Evolutionary conservation across 768 basidiomycete genomes (phyloP), one percentile per base, ranked within the genome.

Genomic region (Mrakia hoshinonis): DNA sequence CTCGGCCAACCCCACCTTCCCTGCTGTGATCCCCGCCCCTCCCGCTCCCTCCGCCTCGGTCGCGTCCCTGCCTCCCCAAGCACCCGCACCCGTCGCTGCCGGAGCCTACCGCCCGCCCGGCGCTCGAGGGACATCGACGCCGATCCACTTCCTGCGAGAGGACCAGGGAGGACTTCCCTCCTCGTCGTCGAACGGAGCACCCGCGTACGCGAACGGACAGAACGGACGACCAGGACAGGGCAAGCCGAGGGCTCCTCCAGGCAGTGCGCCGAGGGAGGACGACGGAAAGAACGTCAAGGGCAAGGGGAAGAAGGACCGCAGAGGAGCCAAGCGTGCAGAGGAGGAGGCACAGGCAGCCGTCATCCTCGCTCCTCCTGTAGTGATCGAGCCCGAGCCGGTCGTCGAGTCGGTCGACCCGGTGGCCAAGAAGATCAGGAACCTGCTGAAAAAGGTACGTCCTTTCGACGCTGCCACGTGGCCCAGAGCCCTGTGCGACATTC

Each of bases 81-180:
- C 79, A 34, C 80, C 83, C 24, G 82, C 84, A 39, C 85, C 90
- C 0, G 86, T 88, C 0, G 63, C 75, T 15, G 74, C 55, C 4
- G 94, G 91, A 22, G 91, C 94, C 0, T 97, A 98, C 79, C 84
- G 94, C 0, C 95, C 95, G 0, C 95, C 93, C 13, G 93, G 93
- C 13, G 92, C 93, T 0, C 85, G 95, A 6, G 95, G 95, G 0
- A 84, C 90, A 0, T 86, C 89, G 55, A 93, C 94, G 0, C 92
- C 94, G 0, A 83, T 87, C 3, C 89, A 90, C 46, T 98, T 88
- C 82, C 92, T 90, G 80, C 85, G 94, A 22, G 91, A 93, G 78
- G 95, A 96, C 74, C 92, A 95, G 76, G 90, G 90, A 48, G 90
- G 88, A 1, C 81, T 82, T 2, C 83, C 86, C 10, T 75, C 82